phyloP scores from a whole-genome alignment of 805 yeast species.

The Zygoascus ofunaensis region DNA sequence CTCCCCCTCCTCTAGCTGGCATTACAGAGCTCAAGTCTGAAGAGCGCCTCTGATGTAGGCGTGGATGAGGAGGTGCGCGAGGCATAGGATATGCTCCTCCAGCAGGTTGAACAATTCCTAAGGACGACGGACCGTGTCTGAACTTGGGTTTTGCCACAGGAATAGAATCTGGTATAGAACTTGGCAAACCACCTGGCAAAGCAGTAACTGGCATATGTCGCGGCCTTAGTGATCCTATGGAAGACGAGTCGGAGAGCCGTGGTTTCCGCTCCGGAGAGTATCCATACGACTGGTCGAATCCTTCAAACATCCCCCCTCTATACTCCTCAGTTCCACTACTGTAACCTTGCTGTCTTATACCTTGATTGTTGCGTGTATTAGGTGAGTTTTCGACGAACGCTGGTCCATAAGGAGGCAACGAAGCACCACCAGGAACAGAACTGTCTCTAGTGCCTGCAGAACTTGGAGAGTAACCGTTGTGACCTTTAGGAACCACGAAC shows the following conservation, averaged over 20 bases:
- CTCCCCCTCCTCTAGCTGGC: background rate
- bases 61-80: background rate
- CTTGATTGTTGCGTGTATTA: background rate
- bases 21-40: background rate
- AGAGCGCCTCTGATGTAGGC: background rate
- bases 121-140: background rate
- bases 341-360: background rate
- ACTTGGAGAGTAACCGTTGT: background rate
- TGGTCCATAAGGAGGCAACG: background rate
- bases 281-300: background rate
- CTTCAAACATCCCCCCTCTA: constrained; percentile 1
- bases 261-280: background rate
- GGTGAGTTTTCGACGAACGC: background rate
- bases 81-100: background rate
- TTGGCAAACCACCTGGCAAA: background rate
- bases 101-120: background rate
- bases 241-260: constrained; percentile 3
- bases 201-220: too few species aligned
- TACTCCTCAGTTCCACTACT: constrained; percentile 2
- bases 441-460: background rate
- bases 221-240: constrained; percentile 8
- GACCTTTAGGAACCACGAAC: background rate
- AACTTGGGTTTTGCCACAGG: background rate
- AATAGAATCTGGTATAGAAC: background rate
- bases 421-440: background rate